Percentiles rank a stretch among this genome's conserved stretches.
phyloP scores from a whole-genome alignment of 306 rosid species.

The Cucurbita argyrosperma region DNA sequence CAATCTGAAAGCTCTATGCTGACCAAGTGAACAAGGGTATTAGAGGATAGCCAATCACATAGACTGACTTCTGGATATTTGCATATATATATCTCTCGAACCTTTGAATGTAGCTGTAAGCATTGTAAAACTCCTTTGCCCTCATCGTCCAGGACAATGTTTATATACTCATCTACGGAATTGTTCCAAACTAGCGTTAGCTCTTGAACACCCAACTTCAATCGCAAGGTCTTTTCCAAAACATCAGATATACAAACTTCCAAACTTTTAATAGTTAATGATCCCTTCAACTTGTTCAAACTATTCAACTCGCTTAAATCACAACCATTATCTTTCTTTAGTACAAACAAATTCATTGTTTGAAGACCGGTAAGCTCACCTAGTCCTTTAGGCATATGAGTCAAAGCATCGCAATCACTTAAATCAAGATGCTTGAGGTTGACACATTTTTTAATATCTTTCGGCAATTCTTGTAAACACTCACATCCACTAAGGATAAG shows the following conservation, averaged over 20 bases:
- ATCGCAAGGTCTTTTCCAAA: neutral
- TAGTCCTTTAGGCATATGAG: constrained; percentile 3
- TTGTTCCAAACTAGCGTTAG: neutral
- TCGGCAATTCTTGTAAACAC: neutral
- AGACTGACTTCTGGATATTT: neutral
- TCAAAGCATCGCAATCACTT: neutral
- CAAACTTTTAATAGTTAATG: neutral
- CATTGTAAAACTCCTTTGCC: neutral
- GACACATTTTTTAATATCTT: neutral
- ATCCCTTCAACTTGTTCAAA: neutral
- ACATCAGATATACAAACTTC: neutral
- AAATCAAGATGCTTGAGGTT: constrained; percentile 7
- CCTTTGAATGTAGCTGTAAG: neutral
- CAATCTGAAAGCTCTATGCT: neutral
- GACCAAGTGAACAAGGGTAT: neutral
- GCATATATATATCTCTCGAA: neutral
- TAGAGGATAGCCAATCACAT: neutral
- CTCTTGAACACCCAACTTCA: neutral
- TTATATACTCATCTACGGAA: neutral
- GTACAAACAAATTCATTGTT: neutral
- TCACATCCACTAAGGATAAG: fast-evolving
- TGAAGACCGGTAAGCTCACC: neutral
- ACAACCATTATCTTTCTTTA: neutral
- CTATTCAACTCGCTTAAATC: neutral
- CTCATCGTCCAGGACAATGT: neutral